These are phyloP conservation scores for Mortierella sp. DNA, from an alignment of 371 early-diverging fungal genomes.

Conservation along the genomic window DNA sequence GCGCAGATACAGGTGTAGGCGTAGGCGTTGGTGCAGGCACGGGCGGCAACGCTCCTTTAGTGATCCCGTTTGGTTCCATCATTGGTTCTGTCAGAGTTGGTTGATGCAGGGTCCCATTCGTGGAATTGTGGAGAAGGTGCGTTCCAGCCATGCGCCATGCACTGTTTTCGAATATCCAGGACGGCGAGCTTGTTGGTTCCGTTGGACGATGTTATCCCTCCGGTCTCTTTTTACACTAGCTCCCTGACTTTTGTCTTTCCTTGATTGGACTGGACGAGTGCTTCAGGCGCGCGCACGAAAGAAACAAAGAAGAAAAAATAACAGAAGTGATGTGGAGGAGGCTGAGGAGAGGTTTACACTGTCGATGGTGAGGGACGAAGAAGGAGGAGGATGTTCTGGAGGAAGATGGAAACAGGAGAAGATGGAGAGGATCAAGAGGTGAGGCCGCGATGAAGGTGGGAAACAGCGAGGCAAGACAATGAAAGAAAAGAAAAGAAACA, in stretches of 20 bases:
- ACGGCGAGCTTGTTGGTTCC: slow-evolving; percentile 4
- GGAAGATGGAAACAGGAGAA: not conserved
- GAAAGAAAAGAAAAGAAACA: not conserved
- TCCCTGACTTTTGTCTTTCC: slow-evolving; percentile 4
- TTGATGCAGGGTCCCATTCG: slow-evolving; percentile 36
- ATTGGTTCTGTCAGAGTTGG: slow-evolving; percentile 25
- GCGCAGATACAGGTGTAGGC: slow-evolving; percentile 12
- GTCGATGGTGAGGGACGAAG: not conserved
- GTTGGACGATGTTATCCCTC: slow-evolving; percentile 13
- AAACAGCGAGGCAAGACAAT: not conserved
- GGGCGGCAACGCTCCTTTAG: slow-evolving; percentile 29
- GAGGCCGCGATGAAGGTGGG: not conserved
- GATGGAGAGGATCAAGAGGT: not conserved
- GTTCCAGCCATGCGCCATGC: slow-evolving; percentile 55
- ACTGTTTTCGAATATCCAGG: slow-evolving; percentile 16
- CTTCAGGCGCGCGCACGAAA: slow-evolving; percentile 2
- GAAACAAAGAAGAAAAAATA: not conserved
- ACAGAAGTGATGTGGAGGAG: not conserved
- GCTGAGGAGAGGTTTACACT: not conserved
- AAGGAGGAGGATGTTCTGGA: not conserved
- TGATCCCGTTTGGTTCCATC: slow-evolving; percentile 52
- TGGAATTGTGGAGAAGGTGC: slow-evolving; percentile 35
- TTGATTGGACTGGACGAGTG: not conserved
- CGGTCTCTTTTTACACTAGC: slow-evolving; percentile 13
- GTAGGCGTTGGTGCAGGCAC: slow-evolving; percentile 16